Evolutionary conservation across 768 basidiomycete species (phyloP).

Genomic region (Trametes villosa): DNA sequence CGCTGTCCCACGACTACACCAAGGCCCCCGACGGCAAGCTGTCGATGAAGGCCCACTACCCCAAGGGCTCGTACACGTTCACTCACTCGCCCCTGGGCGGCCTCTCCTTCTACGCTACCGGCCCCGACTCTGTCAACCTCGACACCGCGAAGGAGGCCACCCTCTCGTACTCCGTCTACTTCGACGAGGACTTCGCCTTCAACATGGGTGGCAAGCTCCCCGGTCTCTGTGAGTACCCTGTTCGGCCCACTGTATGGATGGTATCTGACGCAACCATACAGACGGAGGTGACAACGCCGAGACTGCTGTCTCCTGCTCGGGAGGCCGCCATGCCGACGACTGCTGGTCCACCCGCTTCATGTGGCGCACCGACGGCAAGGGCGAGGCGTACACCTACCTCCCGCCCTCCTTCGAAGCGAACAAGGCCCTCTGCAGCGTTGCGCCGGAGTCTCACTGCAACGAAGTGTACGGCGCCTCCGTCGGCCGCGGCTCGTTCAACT

Average conservation of each 20-base stretch:
- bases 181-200: slow-evolving; percentile 65
- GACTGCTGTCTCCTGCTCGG: slow-evolving; percentile 66
- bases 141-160: slow-evolving; percentile 68
- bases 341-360: slow-evolving; percentile 76
- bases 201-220: slow-evolving; percentile 74
- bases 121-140: slow-evolving; percentile 54
- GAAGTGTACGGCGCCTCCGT: slow-evolving; percentile 67
- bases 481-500: slow-evolving; percentile 70
- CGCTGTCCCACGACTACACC: slow-evolving; percentile 31
- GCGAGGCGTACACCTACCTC: slow-evolving; percentile 52
- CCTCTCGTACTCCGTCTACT: slow-evolving; percentile 64
- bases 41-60: slow-evolving; percentile 33
- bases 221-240: slow-evolving; percentile 61
- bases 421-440: slow-evolving; percentile 51
- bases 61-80: slow-evolving; percentile 59
- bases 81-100: slow-evolving; percentile 54
- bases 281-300: no score
- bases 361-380: slow-evolving; percentile 58
- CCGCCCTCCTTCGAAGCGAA: slow-evolving; percentile 53
- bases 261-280: slow-evolving; percentile 21
- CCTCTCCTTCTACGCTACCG: slow-evolving; percentile 73
- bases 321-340: slow-evolving; percentile 58
- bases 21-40: slow-evolving; percentile 30
- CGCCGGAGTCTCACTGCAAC: slow-evolving; percentile 60
- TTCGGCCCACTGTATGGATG: background rate